Conservation (phyloP, 768 basidiomycete species). For the Amanita rubescens region DNA sequence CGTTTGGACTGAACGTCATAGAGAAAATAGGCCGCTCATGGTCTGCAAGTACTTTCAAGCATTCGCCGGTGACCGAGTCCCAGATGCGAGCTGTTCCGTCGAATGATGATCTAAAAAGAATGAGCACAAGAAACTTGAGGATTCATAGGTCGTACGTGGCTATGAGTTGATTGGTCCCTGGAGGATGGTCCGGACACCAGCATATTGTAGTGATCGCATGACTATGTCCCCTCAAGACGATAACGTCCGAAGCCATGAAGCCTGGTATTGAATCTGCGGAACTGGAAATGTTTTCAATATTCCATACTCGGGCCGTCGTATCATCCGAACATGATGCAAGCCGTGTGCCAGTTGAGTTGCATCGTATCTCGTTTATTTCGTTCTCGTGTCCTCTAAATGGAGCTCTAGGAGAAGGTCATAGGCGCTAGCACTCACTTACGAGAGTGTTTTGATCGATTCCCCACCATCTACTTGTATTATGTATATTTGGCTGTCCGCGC, state of each 20-base stretch:
- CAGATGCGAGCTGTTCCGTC: conserved; percentile 77
- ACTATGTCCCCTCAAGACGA: conserved; percentile 56
- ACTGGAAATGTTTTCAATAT: conserved; percentile 39
- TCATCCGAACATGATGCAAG: conserved; percentile 83
- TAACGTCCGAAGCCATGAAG: conserved; percentile 26
- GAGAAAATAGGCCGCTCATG: conserved; percentile 70
- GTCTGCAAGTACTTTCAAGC: conserved; percentile 62
- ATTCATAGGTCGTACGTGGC: conserved; percentile 50
- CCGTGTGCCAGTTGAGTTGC: conserved; percentile 55
- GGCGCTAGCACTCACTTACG: conserved; percentile 33
- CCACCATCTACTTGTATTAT: conserved; percentile 48
- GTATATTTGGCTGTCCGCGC: conserved; percentile 59
- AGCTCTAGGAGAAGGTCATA: neutral
- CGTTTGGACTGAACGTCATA: conserved; percentile 68
- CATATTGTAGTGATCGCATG: conserved; percentile 57
- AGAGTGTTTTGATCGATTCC: conserved; percentile 53
- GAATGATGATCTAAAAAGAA: conserved; percentile 58
- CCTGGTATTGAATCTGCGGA: conserved; percentile 35
- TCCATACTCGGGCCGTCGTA: conserved; percentile 71
- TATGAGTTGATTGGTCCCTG: conserved; percentile 49
- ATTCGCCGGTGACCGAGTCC: conserved; percentile 74
- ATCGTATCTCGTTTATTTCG: conserved; percentile 75
- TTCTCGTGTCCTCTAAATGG: conserved; percentile 56
- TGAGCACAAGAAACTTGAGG: conserved; percentile 1
- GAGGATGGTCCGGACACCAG: conserved; percentile 56